These are phyloP conservation scores for Sphaerobolus stellatus DNA, from an alignment of 1,284 basidiomycete genomes.

Conservation along the genomic window DNA sequence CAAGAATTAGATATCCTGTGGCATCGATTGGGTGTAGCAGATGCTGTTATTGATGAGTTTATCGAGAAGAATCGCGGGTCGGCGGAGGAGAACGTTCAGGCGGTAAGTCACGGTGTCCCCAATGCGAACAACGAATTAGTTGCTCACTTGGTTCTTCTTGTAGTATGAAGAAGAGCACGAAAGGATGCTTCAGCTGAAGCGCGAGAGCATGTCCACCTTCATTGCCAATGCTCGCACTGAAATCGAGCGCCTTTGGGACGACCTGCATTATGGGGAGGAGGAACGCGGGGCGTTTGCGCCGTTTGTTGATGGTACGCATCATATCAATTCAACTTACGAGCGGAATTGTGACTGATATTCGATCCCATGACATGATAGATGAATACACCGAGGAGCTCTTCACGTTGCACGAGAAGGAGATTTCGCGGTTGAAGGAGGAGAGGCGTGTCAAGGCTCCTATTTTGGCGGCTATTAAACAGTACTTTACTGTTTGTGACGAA, in stretches of 20 bases:
- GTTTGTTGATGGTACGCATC: slow-evolving; percentile 71
- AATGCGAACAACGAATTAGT: not conserved
- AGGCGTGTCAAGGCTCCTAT: slow-evolving; percentile 74
- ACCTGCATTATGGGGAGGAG: slow-evolving; percentile 81
- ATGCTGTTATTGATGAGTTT: slow-evolving; percentile 76
- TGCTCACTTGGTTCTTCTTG: not conserved
- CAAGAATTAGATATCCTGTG: slow-evolving; percentile 83
- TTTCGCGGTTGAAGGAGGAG: slow-evolving; percentile 78
- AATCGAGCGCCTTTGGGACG: slow-evolving; percentile 82
- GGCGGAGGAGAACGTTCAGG: slow-evolving; percentile 67
- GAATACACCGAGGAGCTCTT: slow-evolving; percentile 89
- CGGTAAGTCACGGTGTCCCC: slow-evolving; percentile 30
- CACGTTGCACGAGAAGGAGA: slow-evolving; percentile 85
- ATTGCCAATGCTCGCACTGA: slow-evolving; percentile 81
- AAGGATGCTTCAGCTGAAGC: slow-evolving; percentile 86
- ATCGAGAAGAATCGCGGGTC: slow-evolving; percentile 77
- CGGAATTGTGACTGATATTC: slow-evolving; percentile 7
- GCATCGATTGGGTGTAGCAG: slow-evolving; percentile 71
- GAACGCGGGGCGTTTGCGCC: slow-evolving; percentile 81
- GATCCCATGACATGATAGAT: slow-evolving; percentile 49
- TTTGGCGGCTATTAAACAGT: slow-evolving; percentile 79
- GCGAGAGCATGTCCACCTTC: slow-evolving; percentile 85
- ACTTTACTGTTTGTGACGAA: slow-evolving; percentile 89
- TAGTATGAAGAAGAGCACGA: slow-evolving; percentile 87
- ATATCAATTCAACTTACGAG: slow-evolving; percentile 15